Evolutionary conservation across 495 filamentous ascomycete genomes (phyloP), one percentile per base, ranked within the genome.

Genomic region (Barbatosphaeria neglecta): DNA sequence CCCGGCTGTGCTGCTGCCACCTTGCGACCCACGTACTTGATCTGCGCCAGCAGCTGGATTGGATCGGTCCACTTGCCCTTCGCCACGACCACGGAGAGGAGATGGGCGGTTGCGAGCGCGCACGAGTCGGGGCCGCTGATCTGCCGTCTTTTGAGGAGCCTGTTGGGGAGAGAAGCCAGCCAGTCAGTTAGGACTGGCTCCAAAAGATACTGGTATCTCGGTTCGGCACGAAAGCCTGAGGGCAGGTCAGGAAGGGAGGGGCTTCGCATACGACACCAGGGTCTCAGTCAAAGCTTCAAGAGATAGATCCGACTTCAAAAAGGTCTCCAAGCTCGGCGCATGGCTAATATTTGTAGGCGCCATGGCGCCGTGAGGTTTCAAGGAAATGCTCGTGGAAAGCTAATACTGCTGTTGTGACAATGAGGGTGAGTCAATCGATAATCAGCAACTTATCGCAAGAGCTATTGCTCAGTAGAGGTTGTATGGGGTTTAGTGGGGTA

Each of bases 71-170:
- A 86, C 52, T 74, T 76, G 49, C 79, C 76, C 50, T 78, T 79
- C 15, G 82, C 82, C 23, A 96, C 86, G 8, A 97, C 83, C 45
- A 83, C 79, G 23, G 84, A 79, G 23, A 97, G 80, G 20, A 96
- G 76, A 47, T 90, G 82, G 22, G 87, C 85, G 6, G 90, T 97
- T 55, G 89, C 92, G 45, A 86, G 77, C 38, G 92, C 92, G 67
- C 88, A 94, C 60, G 86, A 79, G 66, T 87, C 77, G 9, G 88
- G 86, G 55, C 85, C 86, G 46, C 75, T 76, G 54, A 98, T 92
- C 58, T 96, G 89, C 54, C 90, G 75, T 58, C 89, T 74, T 63
- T 94, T 94, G 28, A 98, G 77, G 27, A 95, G 80, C 40, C 88
- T 95, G 55, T 38, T 19, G 38, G 16, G 19, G 37, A 1, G 25